A percentile compares a stretch with the other conserved stretches of the same genome.
Evolutionary conservation across 345 rosid genomes (phyloP).

Genomic region (Pistacia atlantica): DNA sequence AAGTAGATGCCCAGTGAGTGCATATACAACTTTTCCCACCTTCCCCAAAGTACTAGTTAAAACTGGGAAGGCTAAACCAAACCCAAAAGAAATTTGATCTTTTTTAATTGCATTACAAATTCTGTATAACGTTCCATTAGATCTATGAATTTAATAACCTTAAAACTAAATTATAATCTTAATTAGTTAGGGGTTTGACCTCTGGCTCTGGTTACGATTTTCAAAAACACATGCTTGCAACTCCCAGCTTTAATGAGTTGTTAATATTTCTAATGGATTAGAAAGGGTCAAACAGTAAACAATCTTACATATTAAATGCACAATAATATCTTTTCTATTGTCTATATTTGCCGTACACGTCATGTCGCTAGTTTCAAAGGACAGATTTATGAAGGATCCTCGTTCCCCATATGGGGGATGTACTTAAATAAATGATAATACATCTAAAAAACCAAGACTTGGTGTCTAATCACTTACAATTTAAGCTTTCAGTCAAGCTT

Average conservation of each 20-base stretch:
- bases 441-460: background rate
- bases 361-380: conserved; percentile 4
- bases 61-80: background rate
- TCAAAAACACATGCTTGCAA: conserved; percentile 9
- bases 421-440: background rate
- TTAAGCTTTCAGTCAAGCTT: background rate
- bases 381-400: conserved; percentile 2
- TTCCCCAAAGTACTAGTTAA: background rate
- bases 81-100: background rate
- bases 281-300: background rate
- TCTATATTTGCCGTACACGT: conserved; percentile 20
- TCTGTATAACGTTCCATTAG: too few species aligned
- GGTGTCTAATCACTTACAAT: conserved; percentile 1
- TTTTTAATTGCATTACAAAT: too few species aligned
- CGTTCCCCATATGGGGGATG: background rate
- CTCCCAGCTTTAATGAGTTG: background rate
- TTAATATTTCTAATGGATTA: background rate
- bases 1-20: background rate
- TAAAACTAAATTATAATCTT: too few species aligned
- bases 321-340: background rate
- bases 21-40: background rate
- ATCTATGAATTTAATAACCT: too few species aligned
- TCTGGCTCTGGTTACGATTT: background rate
- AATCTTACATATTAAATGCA: background rate
- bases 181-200: too few species aligned